Evolutionary conservation across 345 rosid species (phyloP), one percentile per base, ranked within the genome.

Genomic region (Citrus sp.): DNA sequence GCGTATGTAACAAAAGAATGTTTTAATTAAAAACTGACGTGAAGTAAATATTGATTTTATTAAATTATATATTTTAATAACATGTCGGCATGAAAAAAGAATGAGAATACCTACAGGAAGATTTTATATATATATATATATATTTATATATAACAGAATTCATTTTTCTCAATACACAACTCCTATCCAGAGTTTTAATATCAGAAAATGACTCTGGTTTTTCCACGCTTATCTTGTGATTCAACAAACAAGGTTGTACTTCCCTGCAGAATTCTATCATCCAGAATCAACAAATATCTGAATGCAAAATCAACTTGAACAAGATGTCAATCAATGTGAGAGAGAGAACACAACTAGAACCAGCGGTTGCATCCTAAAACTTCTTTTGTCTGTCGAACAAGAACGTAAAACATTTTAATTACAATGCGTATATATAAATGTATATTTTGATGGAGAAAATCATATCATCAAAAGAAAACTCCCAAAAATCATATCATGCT

Each of bases 161-260:
- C 51, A 3, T 46, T 12, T 46, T 46, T 4, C 51, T 0, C 51
- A 46, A 13, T 46, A 10, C 51, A 13, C 16, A 12, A 46, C 51
- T 46, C 18, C 13, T 19, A 64, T 5, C 34, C 9, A 12, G 62
- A 51, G 21, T 64, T 77, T 51, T 25, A 55, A 55, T 40, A 24
- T 2, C 18, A 24, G 25, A 19, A 5, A 63, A 32, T 28, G 10
- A 40, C n/a, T 1, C 2, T 67, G 34, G 35, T 30, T 70, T 65
- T 64, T 27, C 24, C 82, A 82, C 75, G 84, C 80, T 74, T 56
- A 80, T 74, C 60, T 10, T 75, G 81, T 84, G 89, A 65, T 54
- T 59, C 68, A 73, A 78, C 81, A 76, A 80, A 66, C 76, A 21
- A 1, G 56, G 67, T 70, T 74, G 4, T 55, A 40, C 58, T 61